Percentiles rank a stretch among this genome's conserved stretches.
phyloP scores from a whole-genome alignment of 148 eudicot genomes.

The Mesembryanthemum crystallinum region DNA sequence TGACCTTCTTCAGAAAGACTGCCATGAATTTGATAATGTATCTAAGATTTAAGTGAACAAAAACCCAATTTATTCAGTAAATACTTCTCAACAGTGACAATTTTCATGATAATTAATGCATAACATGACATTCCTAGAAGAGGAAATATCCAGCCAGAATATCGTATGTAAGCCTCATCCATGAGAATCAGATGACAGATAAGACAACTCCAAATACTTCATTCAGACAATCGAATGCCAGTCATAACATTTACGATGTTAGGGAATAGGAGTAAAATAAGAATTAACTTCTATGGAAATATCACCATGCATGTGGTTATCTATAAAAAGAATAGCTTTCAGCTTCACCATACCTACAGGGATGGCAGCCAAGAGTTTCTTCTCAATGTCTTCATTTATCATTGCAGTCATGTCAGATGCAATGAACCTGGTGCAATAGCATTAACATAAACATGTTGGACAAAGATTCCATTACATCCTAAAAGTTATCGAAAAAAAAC shows the following conservation, averaged over 20 bases:
- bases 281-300: not conserved
- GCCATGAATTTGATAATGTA: not conserved
- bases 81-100: not conserved
- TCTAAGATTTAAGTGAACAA: not conserved
- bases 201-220: not conserved
- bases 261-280: not conserved
- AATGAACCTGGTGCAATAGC: constrained; percentile 96
- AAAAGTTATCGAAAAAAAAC: not conserved
- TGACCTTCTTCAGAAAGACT: not conserved
- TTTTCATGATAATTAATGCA: not conserved
- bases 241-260: not conserved
- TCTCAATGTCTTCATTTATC: constrained; percentile 73
- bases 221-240: not conserved
- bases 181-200: not conserved
- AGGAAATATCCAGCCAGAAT: not conserved
- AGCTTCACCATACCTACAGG: constrained; percentile 61
- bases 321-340: not conserved
- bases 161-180: not conserved
- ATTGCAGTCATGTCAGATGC: constrained; percentile 96
- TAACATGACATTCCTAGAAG: not conserved
- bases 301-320: not conserved
- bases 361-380: constrained; percentile 64
- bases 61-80: not conserved
- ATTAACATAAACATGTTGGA: constrained; percentile 62
- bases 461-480: not conserved